phyloP scores from a whole-genome alignment of 768 basidiomycete genomes.

The Psilocybe tampanensis region DNA sequence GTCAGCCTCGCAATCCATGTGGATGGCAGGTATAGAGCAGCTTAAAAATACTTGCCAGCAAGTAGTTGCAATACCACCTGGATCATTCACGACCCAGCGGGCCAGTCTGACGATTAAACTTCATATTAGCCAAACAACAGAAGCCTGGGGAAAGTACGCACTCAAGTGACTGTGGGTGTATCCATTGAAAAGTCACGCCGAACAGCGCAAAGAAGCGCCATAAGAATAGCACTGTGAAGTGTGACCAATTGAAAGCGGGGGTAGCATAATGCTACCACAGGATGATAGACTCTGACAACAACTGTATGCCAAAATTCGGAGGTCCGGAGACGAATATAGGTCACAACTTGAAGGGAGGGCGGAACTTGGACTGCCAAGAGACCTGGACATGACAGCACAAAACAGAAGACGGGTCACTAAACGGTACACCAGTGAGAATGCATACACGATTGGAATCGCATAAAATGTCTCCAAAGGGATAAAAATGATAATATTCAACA shows the following conservation, averaged over 20 bases:
- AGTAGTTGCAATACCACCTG: constrained; percentile 5
- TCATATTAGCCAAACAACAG: background rate
- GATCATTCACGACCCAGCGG: background rate
- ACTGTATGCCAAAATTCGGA: too few relatives aligned
- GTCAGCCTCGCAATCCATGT: constrained; percentile 18
- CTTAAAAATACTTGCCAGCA: constrained; percentile 8
- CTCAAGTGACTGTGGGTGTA: background rate
- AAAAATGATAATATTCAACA: background rate
- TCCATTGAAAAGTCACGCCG: constrained; percentile 5
- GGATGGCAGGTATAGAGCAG: constrained; percentile 5
- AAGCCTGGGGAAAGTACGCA: background rate
- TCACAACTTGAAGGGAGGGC: too few relatives aligned
- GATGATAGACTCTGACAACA: background rate
- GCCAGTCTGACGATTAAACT: background rate
- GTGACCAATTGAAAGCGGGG: background rate
- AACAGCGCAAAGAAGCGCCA: background rate
- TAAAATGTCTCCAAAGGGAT: background rate
- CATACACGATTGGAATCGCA: background rate
- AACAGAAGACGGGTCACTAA: background rate
- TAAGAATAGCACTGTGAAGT: background rate
- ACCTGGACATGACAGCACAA: too few relatives aligned
- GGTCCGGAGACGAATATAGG: too few relatives aligned
- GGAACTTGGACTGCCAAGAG: background rate
- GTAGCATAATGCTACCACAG: background rate
- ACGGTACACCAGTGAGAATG: background rate